Conservation (phyloP, 179 eudicot genomes). For the Gypsophila paniculata region DNA sequence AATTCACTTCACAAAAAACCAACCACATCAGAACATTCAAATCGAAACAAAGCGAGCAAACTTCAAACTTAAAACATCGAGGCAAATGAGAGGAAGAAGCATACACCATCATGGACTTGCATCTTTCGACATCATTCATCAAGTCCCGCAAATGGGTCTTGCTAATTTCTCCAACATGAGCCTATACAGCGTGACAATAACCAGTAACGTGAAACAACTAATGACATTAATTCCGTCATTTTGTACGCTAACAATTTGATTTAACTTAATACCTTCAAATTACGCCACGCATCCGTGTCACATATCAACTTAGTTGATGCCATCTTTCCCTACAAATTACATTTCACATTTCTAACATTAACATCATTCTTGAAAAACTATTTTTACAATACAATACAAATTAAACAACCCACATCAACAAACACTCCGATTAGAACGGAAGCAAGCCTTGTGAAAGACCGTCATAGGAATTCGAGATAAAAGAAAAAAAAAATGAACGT, state of each 20-base stretch:
- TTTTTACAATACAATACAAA: not conserved
- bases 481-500: too few species aligned
- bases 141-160: slow-evolving; percentile 86
- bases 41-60: not conserved
- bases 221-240: not conserved
- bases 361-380: not conserved
- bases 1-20: slow-evolving; percentile 48
- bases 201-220: not conserved
- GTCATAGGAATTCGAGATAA: too few species aligned
- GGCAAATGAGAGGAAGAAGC: slow-evolving; percentile 24
- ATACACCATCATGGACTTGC: slow-evolving; percentile 92
- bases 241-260: not conserved
- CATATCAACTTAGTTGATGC: slow-evolving; percentile 61
- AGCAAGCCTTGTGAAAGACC: too few species aligned
- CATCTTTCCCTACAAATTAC: slow-evolving; percentile 47
- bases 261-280: slow-evolving; percentile 47
- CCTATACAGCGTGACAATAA: slow-evolving; percentile 33
- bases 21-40: slow-evolving; percentile 9
- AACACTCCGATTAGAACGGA: too few species aligned
- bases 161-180: slow-evolving; percentile 76
- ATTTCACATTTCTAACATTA: slow-evolving; percentile 4
- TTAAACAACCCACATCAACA: not conserved
- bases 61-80: not conserved
- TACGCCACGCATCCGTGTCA: slow-evolving; percentile 73
- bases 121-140: slow-evolving; percentile 65